Evolutionary conservation across 495 filamentous ascomycete species (phyloP), one percentile per base, ranked within the genome.

Genomic region (Darksidea phi): DNA sequence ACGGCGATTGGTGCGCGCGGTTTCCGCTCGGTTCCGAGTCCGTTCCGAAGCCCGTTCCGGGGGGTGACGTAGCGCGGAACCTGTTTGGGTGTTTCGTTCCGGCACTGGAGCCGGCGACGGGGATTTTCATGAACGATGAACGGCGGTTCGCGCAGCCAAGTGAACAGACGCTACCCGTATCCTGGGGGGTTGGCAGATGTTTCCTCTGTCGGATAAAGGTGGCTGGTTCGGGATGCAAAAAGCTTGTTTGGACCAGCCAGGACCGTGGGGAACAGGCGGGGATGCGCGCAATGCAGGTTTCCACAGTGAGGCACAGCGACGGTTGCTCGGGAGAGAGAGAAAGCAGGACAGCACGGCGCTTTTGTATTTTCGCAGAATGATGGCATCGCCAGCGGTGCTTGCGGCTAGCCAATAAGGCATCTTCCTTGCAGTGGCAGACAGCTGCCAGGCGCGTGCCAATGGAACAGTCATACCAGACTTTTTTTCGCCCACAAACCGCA

Each of bases 1-100:
- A 6, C 21, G 24, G 4, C 46, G 58, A 66, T 53, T 61, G 63
- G 57, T 38, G 57, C 37, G 57, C 15, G n/a, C n/a, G n/a, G n/a
- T n/a, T n/a, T n/a, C n/a, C n/a, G n/a, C n/a, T n/a, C n/a, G 5
- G 15, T 6, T 15, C 15, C 41, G 15, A 13, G 41, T 20, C 6
- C 15, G 41, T 20, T 43, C 41, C 15, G 41, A 43, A 15, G 13
- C 15, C 15, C 3, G 41, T 43, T 43, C 41, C 41, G 41, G 13
- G 7, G 24, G 15, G 32, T 38, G 48, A 51, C 48, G 48, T 51
- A 24, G 23, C n/a, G 23, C 48, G 6, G 13, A 13, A 3, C 15
- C 41, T 15, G 41, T 15, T n/a, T 15, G 41, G 41, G 15, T 43
- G 41, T 20, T 32, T 10, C 28, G 28, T 32, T 32, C 28, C 28